Evolutionary conservation across 768 basidiomycete species (phyloP).

Genomic region (Calocybe cyanea): DNA sequence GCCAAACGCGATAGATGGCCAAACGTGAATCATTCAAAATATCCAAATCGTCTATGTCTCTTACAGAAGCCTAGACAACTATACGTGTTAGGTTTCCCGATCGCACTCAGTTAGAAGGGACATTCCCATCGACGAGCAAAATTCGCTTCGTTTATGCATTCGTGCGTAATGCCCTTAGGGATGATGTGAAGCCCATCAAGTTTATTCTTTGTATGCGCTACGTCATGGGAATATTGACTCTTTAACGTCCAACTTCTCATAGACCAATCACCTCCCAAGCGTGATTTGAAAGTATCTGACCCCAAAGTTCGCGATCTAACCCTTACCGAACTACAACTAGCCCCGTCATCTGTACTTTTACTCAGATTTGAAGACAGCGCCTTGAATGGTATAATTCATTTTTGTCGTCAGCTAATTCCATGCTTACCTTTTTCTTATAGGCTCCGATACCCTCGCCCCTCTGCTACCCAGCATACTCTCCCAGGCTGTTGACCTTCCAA

Average conservation of each 20-base stretch:
- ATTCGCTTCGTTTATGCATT: constrained; percentile 84
- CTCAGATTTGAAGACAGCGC: constrained; percentile 71
- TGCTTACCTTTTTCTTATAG: constrained; percentile 30
- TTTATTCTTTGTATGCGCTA: constrained; percentile 70
- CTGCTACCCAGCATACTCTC: constrained; percentile 52
- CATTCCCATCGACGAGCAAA: constrained; percentile 74
- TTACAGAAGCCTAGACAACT: constrained; percentile 51
- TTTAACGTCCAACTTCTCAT: background rate
- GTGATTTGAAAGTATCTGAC: constrained; percentile 82
- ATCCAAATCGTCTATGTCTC: constrained; percentile 1
- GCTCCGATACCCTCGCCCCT: constrained; percentile 56
- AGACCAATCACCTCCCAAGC: constrained; percentile 82
- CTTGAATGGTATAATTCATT: constrained; percentile 55
- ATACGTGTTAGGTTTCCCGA: constrained; percentile 82
- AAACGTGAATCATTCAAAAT: constrained; percentile 38
- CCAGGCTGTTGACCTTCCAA: constrained; percentile 64
- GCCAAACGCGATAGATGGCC: constrained; percentile 69
- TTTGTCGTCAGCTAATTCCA: constrained; percentile 2
- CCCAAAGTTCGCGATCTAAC: constrained; percentile 63
- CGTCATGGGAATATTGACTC: constrained; percentile 20
- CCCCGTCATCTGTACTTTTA: constrained; percentile 76
- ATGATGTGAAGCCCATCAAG: constrained; percentile 74
- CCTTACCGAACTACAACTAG: constrained; percentile 66
- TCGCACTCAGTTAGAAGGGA: constrained; percentile 74
- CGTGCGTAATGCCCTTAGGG: constrained; percentile 64